Percentiles rank a stretch among this genome's conserved stretches.
Conservation (phyloP, 176 grass and related monocot species). For the Aegilops sharonensis region DNA sequence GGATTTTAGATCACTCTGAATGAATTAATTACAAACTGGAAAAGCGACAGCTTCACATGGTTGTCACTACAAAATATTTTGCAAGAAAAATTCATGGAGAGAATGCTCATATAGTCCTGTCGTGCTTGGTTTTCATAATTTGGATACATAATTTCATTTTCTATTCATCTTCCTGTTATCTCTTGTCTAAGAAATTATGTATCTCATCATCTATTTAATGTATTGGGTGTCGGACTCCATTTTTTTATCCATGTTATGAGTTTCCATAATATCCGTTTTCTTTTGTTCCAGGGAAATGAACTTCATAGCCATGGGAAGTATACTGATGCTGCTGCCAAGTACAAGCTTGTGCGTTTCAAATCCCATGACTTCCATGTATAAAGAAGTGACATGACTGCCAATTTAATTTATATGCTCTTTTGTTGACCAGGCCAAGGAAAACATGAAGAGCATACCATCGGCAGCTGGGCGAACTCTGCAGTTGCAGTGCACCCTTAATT, state of each 20-base stretch:
- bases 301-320: slow-evolving; percentile 76
- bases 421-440: slow-evolving; percentile 78
- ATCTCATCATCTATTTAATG: not conserved
- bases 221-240: not conserved
- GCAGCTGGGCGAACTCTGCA: slow-evolving; percentile 53
- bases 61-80: not conserved
- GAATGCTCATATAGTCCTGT: not conserved
- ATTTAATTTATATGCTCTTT: slow-evolving; percentile 18
- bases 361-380: not conserved
- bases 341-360: slow-evolving; percentile 72
- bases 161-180: not conserved
- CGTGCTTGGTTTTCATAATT: not conserved
- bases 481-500: slow-evolving; percentile 88
- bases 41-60: not conserved
- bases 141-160: not conserved
- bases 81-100: not conserved
- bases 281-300: slow-evolving; percentile 71
- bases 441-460: slow-evolving; percentile 63
- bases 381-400: slow-evolving; percentile 1
- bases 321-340: slow-evolving; percentile 76
- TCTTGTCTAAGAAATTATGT: not conserved
- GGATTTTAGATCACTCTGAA: not conserved
- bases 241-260: not conserved
- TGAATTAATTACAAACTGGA: not conserved
- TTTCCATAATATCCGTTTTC: slow-evolving; percentile 15